Conservation (phyloP, 192 early-diverging fungal species). For the Mycoemilia scoparia region DNA sequence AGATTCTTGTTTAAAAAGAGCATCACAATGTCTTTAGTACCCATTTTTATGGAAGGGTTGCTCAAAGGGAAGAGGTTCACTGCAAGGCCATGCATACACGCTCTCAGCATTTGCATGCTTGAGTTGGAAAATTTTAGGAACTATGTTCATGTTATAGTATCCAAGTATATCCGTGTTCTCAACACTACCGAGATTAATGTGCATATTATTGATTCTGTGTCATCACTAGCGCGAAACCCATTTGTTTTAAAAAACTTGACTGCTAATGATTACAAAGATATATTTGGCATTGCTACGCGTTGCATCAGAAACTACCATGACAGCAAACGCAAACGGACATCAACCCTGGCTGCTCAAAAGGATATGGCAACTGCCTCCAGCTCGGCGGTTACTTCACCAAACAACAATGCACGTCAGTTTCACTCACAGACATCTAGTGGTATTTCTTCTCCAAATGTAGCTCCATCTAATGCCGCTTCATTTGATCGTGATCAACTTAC, state of each 20-base stretch:
- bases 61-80: no score
- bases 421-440: constrained; percentile 6
- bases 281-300: constrained; percentile 82
- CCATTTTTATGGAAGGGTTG: no score
- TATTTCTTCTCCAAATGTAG: constrained; percentile 5
- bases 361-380: constrained; percentile 6
- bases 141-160: constrained; percentile 54
- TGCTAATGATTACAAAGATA: constrained; percentile 55
- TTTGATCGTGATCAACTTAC: no score
- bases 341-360: not conserved
- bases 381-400: constrained; percentile 2
- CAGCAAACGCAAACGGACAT: constrained; percentile 18
- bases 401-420: constrained; percentile 4
- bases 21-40: no score
- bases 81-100: constrained; percentile 56
- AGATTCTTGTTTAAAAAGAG: no score
- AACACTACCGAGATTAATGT: constrained; percentile 50
- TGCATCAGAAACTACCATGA: constrained; percentile 46
- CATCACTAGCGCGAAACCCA: constrained; percentile 63
- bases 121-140: no score
- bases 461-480: constrained; percentile 1
- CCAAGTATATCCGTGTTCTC: constrained; percentile 48
- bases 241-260: constrained; percentile 63
- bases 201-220: constrained; percentile 81
- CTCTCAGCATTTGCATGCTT: constrained; percentile 56